These are phyloP conservation scores for Alternaria sp. DNA, from an alignment of 2,329 filamentous ascomycete species.

Conservation along the genomic window DNA sequence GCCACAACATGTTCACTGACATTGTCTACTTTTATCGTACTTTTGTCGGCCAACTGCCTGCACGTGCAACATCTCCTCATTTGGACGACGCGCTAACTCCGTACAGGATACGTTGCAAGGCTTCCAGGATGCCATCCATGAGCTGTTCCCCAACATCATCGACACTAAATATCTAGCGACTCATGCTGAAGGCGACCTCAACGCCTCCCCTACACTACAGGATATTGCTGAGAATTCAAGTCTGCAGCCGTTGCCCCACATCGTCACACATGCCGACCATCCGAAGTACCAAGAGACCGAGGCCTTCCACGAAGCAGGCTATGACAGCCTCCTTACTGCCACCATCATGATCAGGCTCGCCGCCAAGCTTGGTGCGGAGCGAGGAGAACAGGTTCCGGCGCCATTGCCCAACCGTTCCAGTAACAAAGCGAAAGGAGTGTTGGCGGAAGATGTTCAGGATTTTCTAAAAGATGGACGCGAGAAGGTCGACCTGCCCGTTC, in stretches of 20 bases:
- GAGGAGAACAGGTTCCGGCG: background rate
- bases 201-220: constrained; percentile 56
- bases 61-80: background rate
- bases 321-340: constrained; percentile 67
- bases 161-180: constrained; percentile 71
- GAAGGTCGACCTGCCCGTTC: constrained; percentile 20
- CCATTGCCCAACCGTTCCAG: background rate
- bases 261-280: constrained; percentile 43
- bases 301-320: constrained; percentile 67
- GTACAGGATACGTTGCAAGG: constrained; percentile 53
- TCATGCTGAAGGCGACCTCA: constrained; percentile 60
- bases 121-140: constrained; percentile 60
- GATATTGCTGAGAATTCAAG: constrained; percentile 56
- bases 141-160: constrained; percentile 63
- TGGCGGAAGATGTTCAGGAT: constrained; percentile 12
- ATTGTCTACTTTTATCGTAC: constrained; percentile 68
- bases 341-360: constrained; percentile 64
- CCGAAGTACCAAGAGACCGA: constrained; percentile 50
- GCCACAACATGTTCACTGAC: constrained; percentile 71
- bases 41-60: constrained; percentile 66
- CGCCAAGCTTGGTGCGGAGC: constrained; percentile 56
- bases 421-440: background rate
- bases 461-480: constrained; percentile 24
- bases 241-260: constrained; percentile 50
- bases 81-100: background rate